Evolutionary conservation across 2,329 filamentous ascomycete genomes (phyloP).

Genomic region (Phaeosphaeria sp.): DNA sequence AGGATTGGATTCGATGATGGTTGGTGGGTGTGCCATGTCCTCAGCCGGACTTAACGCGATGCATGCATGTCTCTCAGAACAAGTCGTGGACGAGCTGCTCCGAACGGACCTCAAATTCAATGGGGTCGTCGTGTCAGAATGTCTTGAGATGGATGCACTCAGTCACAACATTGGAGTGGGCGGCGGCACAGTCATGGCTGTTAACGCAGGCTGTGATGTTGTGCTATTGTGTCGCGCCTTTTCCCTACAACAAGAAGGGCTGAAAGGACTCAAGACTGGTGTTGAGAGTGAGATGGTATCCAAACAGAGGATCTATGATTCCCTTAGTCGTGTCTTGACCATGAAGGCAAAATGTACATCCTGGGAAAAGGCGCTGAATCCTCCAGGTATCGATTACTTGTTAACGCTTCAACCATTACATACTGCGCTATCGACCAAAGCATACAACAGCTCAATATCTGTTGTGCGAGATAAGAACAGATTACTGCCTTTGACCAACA

Average conservation of each 20-base stretch:
- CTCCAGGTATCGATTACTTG: slow-evolving; percentile 76
- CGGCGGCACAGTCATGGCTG: slow-evolving; percentile 95
- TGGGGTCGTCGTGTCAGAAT: slow-evolving; percentile 93
- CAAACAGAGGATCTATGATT: slow-evolving; percentile 78
- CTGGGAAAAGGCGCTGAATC: slow-evolving; percentile 91
- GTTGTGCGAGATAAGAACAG: slow-evolving; percentile 90
- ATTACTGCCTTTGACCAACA: slow-evolving; percentile 79
- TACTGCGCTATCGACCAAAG: slow-evolving; percentile 78
- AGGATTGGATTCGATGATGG: slow-evolving; percentile 92
- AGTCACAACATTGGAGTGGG: slow-evolving; percentile 97
- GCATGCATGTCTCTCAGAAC: slow-evolving; percentile 91
- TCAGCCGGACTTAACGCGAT: slow-evolving; percentile 93
- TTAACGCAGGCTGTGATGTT: slow-evolving; percentile 93
- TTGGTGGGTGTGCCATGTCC: slow-evolving; percentile 91
- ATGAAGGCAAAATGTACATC: slow-evolving; percentile 87
- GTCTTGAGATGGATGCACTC: slow-evolving; percentile 93
- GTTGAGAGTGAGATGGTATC: slow-evolving; percentile 90
- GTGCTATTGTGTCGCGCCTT: slow-evolving; percentile 88
- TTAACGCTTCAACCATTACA: slow-evolving; percentile 84
- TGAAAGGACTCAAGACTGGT: slow-evolving; percentile 86
- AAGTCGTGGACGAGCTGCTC: slow-evolving; percentile 88
- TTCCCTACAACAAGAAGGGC: slow-evolving; percentile 86
- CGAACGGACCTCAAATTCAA: slow-evolving; percentile 89
- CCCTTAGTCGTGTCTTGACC: slow-evolving; percentile 76
- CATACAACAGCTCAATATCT: slow-evolving; percentile 92